Evolutionary conservation across 1,284 basidiomycete species (phyloP).

Genomic region (Ganoderma boninense): DNA sequence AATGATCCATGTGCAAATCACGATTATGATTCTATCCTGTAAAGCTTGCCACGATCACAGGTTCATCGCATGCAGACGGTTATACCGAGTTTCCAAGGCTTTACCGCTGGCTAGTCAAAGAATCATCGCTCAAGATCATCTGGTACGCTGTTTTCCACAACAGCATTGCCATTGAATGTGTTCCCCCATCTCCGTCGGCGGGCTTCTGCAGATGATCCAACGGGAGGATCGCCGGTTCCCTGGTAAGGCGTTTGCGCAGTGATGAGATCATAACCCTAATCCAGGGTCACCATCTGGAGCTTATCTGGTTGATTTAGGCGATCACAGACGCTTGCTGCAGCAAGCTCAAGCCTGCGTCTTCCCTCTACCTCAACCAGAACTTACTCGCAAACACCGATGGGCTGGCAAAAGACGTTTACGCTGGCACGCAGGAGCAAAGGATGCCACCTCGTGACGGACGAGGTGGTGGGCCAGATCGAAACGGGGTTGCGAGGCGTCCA

Average conservation of each 20-base stretch:
- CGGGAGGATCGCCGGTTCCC: not conserved
- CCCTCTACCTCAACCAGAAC: not conserved
- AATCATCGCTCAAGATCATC: not conserved
- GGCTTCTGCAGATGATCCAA: not conserved
- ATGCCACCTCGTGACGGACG: slow-evolving; percentile 89
- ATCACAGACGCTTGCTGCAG: not conserved
- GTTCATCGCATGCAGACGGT: not conserved
- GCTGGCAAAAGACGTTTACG: slow-evolving; percentile 91
- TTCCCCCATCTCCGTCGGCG: not conserved
- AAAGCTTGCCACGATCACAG: not conserved
- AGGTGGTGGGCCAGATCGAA: slow-evolving; percentile 75
- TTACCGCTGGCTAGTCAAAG: not conserved
- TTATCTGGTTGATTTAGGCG: slow-evolving; percentile 10
- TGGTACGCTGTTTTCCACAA: not conserved
- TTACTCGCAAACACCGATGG: slow-evolving; percentile 60
- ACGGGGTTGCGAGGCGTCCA: slow-evolving; percentile 78
- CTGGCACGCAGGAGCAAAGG: slow-evolving; percentile 68
- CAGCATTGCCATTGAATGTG: not conserved
- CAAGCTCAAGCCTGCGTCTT: not conserved
- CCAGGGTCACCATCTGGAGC: slow-evolving; percentile 12
- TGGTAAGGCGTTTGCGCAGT: not conserved
- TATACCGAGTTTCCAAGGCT: not conserved
- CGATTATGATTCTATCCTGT: not conserved
- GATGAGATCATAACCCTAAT: slow-evolving; percentile 24
- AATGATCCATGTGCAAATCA: not conserved